These are phyloP conservation scores for Hypericum androsaemum DNA, from an alignment of 345 rosid genomes.

Conservation along the genomic window DNA sequence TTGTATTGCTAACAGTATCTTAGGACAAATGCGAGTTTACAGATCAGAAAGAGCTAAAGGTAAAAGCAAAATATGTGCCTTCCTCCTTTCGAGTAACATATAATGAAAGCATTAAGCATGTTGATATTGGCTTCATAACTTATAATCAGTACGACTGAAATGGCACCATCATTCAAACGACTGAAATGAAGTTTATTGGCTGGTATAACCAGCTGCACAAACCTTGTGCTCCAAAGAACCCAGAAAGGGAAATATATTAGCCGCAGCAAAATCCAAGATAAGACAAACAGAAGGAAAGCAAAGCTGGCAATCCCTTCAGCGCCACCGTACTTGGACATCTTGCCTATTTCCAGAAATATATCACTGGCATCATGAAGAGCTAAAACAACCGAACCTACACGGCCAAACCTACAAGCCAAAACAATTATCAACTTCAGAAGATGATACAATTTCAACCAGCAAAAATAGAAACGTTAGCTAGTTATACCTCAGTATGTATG, in stretches of 20 bases:
- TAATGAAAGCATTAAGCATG: no score
- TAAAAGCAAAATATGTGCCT: neutral
- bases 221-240: conserved; percentile 99
- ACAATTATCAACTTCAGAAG: conserved; percentile 1
- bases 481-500: conserved; percentile 68
- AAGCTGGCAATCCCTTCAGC: conserved; percentile 70
- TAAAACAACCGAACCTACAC: conserved; percentile 83
- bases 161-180: neutral
- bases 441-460: neutral
- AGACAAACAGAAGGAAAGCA: conserved; percentile 68
- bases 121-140: no score
- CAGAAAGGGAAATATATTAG: conserved; percentile 92
- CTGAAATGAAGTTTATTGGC: neutral
- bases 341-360: conserved; percentile 85
- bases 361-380: conserved; percentile 97
- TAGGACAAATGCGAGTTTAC: no score
- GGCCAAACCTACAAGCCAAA: conserved; percentile 55
- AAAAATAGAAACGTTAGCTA: neutral
- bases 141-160: no score
- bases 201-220: conserved; percentile 12
- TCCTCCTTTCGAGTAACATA: no score
- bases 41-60: neutral
- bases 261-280: conserved; percentile 83
- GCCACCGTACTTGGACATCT: conserved; percentile 87
- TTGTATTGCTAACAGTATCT: no score